A percentile compares a stretch with the other conserved stretches of the same genome.
phyloP scores from a whole-genome alignment of 2,329 filamentous ascomycete species.

The Paecilomyces niveus region DNA sequence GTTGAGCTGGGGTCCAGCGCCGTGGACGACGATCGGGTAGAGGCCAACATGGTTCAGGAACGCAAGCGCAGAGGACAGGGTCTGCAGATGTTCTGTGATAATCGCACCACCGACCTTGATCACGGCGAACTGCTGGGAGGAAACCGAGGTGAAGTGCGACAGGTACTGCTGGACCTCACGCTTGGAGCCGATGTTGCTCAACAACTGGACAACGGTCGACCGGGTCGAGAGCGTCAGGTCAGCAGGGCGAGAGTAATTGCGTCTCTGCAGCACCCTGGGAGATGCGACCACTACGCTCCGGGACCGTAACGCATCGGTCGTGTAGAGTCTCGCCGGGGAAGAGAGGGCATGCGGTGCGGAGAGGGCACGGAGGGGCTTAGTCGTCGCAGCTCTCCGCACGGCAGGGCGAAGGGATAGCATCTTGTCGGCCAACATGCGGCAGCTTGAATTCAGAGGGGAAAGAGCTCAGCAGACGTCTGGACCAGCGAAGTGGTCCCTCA shows the following conservation, averaged over 20 bases:
- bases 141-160: slow-evolving; percentile 93
- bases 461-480: slow-evolving; percentile 4
- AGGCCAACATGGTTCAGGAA: slow-evolving; percentile 93
- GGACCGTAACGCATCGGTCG: slow-evolving; percentile 12
- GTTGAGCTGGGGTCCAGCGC: slow-evolving; percentile 91
- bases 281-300: slow-evolving; percentile 7
- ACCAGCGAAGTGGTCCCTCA: slow-evolving; percentile 1
- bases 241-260: slow-evolving; percentile 39
- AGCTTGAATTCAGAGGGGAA: slow-evolving; percentile 22
- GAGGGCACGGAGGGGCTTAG: slow-evolving; percentile 33
- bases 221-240: slow-evolving; percentile 57
- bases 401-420: slow-evolving; percentile 39
- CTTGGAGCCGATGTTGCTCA: slow-evolving; percentile 95
- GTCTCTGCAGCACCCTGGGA: slow-evolving; percentile 22
- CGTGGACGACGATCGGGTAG: slow-evolving; percentile 92
- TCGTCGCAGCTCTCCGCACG: slow-evolving; percentile 38
- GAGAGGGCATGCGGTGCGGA: slow-evolving; percentile 30
- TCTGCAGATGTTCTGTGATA: slow-evolving; percentile 86
- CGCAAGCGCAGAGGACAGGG: slow-evolving; percentile 78
- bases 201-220: slow-evolving; percentile 77
- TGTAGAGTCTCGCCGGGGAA: slow-evolving; percentile 18
- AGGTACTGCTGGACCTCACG: slow-evolving; percentile 96
- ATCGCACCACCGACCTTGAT: slow-evolving; percentile 98
- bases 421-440: slow-evolving; percentile 35
- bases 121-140: slow-evolving; percentile 93